A percentile compares a stretch with the other conserved stretches of the same genome.
phyloP scores from a whole-genome alignment of 352 stramenopile species.

The Globisporangium acanthophoron region DNA sequence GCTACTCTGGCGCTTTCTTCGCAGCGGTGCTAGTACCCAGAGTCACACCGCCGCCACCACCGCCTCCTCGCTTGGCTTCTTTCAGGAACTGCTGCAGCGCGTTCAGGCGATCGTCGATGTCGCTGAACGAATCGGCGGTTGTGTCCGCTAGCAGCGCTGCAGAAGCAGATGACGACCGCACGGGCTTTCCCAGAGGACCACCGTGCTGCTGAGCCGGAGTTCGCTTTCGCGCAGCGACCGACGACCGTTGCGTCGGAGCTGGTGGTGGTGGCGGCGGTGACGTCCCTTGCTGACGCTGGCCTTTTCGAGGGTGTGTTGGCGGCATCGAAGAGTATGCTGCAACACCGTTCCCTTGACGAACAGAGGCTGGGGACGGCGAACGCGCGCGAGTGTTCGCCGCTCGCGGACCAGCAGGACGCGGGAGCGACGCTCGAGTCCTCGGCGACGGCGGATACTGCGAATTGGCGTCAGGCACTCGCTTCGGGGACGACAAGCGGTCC shows the following conservation, averaged over 20 bases:
- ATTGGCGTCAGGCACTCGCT: conserved; percentile 17
- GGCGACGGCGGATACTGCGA: conserved; percentile 9
- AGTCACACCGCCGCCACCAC: background rate
- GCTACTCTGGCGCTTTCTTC: background rate
- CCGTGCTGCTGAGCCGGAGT: background rate
- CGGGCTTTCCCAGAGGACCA: background rate
- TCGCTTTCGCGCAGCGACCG: conserved; percentile 1
- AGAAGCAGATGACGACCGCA: conserved; percentile 4
- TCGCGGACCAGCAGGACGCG: conserved; percentile 9
- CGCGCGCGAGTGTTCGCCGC: conserved; percentile 18
- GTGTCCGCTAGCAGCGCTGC: conserved; percentile 46
- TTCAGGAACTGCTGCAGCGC: conserved; percentile 79
- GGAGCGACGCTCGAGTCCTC: conserved; percentile 21
- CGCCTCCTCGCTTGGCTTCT: conserved; percentile 60
- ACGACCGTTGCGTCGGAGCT: conserved; percentile 4
- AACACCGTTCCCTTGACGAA: background rate
- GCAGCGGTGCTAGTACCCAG: background rate
- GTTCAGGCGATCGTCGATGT: conserved; percentile 81
- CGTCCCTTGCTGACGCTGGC: background rate
- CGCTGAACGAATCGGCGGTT: conserved; percentile 72
- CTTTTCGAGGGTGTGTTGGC: conserved; percentile 2
- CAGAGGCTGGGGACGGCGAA: conserved; percentile 18
- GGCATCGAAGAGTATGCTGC: background rate
- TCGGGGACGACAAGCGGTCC: conserved; percentile 52
- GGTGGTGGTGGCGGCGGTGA: background rate